Evolutionary conservation across 768 basidiomycete genomes (phyloP).

Genomic region (Obba rivulosa): DNA sequence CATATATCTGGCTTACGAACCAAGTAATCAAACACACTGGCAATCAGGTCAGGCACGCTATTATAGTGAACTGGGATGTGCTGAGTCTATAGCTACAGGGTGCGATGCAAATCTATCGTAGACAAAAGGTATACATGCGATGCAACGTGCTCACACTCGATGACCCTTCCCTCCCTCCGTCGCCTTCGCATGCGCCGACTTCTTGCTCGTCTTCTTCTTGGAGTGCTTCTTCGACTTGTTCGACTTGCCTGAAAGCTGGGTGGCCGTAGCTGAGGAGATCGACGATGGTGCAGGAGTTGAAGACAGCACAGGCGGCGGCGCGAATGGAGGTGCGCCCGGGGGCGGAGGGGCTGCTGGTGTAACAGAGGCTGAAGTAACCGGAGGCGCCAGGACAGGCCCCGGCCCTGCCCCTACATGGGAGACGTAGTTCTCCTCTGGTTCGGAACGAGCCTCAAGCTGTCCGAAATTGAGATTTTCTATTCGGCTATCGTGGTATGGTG

Average conservation of each 20-base stretch:
- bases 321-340: background rate
- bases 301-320: background rate
- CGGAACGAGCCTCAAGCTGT: conserved; percentile 1
- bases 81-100: background rate
- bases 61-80: background rate
- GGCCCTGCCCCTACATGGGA: conserved; percentile 14
- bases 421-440: conserved; percentile 13
- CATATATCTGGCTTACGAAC: background rate
- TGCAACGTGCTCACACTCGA: too few species aligned
- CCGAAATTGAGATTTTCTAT: background rate
- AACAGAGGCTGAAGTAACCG: background rate
- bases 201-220: conserved; percentile 3
- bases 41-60: too few species aligned
- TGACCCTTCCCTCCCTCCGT: background rate
- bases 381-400: background rate
- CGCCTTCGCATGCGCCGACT: conserved; percentile 3
- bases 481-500: too few species aligned
- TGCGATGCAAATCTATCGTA: too few species aligned
- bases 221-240: background rate
- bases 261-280: background rate
- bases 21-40: too few species aligned
- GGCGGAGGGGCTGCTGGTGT: too few species aligned
- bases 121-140: too few species aligned
- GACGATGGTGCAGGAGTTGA: background rate
- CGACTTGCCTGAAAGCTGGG: background rate